A percentile compares a stretch with the other conserved stretches of the same genome.
These are phyloP conservation scores for Thraustotheca clavata DNA, from an alignment of 352 stramenopile genomes.

Conservation along the genomic window DNA sequence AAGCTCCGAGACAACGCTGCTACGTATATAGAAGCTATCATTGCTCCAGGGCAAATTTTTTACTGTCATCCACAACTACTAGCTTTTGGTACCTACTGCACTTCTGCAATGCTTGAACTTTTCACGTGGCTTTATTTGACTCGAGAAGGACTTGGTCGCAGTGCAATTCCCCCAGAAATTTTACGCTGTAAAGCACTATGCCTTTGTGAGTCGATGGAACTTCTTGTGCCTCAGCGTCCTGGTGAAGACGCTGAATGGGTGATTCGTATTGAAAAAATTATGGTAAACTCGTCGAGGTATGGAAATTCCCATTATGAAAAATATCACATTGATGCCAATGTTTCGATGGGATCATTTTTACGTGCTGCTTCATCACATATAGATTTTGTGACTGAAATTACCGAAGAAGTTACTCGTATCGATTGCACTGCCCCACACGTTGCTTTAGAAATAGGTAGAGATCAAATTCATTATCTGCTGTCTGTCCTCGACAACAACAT, in stretches of 20 bases:
- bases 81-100: neutral
- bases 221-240: neutral
- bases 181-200: conserved; percentile 1
- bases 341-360: neutral
- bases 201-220: neutral
- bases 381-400: neutral
- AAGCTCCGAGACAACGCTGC: neutral
- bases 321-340: neutral
- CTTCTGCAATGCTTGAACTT: neutral
- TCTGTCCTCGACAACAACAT: neutral
- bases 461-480: neutral
- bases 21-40: neutral
- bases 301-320: conserved; percentile 3
- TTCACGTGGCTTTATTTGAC: conserved; percentile 20
- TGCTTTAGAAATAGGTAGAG: neutral
- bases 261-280: neutral
- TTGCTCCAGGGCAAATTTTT: neutral
- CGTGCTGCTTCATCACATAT: neutral
- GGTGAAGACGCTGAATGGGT: neutral
- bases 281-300: neutral
- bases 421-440: neutral
- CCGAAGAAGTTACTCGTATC: neutral
- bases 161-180: neutral
- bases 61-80: neutral
- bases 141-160: conserved; percentile 5